These are phyloP conservation scores for Aureobasidium sp. DNA, from an alignment of 2,329 filamentous ascomycete species.

Conservation along the genomic window DNA sequence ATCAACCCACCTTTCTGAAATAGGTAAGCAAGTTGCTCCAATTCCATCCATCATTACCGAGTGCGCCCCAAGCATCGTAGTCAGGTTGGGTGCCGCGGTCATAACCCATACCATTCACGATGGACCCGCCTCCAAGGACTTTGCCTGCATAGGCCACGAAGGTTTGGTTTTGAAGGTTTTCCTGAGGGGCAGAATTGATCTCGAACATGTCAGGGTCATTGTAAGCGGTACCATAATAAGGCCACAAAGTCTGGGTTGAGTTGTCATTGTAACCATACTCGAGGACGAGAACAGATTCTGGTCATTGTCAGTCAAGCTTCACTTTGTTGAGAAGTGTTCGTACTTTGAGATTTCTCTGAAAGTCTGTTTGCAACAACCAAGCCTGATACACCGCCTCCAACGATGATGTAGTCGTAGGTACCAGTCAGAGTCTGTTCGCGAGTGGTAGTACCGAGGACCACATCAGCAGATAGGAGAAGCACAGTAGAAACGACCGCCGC, in stretches of 20 bases:
- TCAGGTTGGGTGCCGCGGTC: conserved; percentile 15
- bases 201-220: conserved; percentile 16
- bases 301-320: not conserved
- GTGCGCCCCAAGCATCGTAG: conserved; percentile 9
- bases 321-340: not conserved
- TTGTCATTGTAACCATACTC: conserved; percentile 18
- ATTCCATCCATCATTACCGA: conserved; percentile 9
- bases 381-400: conserved; percentile 34
- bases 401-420: conserved; percentile 33
- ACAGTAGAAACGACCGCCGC: not conserved
- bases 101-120: conserved; percentile 13
- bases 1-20: conserved; percentile 20
- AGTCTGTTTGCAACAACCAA: conserved; percentile 33
- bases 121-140: conserved; percentile 5
- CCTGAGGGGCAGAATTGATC: conserved; percentile 1
- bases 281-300: conserved; percentile 18
- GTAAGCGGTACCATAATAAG: conserved; percentile 12
- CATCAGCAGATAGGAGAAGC: not conserved
- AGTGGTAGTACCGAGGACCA: not conserved
- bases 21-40: conserved; percentile 17
- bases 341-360: conserved; percentile 19
- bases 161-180: not conserved
- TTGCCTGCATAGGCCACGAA: not conserved
- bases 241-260: conserved; percentile 15
- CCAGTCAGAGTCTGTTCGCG: conserved; percentile 7